Percentiles rank a stretch among this genome's conserved stretches.
Evolutionary conservation across 208 protist species (phyloP).

Genomic region (Crithidia brevicula): DNA sequence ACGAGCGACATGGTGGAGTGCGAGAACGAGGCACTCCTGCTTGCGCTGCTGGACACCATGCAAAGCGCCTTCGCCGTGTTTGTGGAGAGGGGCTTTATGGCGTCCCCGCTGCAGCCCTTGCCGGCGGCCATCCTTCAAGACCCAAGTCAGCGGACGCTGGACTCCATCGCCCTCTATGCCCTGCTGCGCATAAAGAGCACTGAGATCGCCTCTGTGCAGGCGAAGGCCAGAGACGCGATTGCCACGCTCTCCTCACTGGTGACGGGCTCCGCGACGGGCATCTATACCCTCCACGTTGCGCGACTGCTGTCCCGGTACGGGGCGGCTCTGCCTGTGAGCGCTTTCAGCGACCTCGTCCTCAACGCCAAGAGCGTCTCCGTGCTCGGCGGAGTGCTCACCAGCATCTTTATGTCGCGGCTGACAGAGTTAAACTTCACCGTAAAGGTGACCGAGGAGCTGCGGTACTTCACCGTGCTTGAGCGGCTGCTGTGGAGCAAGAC

Average conservation of each 20-base stretch:
- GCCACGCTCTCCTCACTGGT: conserved; percentile 59
- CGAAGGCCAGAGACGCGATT: conserved; percentile 39
- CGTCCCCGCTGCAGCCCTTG: conserved; percentile 56
- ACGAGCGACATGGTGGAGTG: conserved; percentile 63
- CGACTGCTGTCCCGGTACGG: conserved; percentile 72
- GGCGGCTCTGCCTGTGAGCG: conserved; percentile 62
- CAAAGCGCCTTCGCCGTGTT: conserved; percentile 47
- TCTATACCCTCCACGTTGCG: conserved; percentile 70
- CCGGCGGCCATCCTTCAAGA: conserved; percentile 56
- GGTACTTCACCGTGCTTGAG: conserved; percentile 77
- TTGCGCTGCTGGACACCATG: conserved; percentile 60
- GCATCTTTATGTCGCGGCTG: conserved; percentile 76
- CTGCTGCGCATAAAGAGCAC: conserved; percentile 62
- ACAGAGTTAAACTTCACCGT: conserved; percentile 70
- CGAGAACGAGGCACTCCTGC: conserved; percentile 69
- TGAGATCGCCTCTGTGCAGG: conserved; percentile 48
- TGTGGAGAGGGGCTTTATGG: conserved; percentile 56
- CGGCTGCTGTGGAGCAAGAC: conserved; percentile 59
- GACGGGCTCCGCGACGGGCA: conserved; percentile 52
- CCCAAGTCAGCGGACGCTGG: conserved; percentile 67
- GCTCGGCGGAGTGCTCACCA: conserved; percentile 45
- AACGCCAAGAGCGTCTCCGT: conserved; percentile 27
- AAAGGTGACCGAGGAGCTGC: conserved; percentile 75
- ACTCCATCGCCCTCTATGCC: conserved; percentile 84
- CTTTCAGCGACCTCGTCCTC: conserved; percentile 76